Conservation (phyloP, 805 yeast species). For the Lipomyces mesembrius region DNA sequence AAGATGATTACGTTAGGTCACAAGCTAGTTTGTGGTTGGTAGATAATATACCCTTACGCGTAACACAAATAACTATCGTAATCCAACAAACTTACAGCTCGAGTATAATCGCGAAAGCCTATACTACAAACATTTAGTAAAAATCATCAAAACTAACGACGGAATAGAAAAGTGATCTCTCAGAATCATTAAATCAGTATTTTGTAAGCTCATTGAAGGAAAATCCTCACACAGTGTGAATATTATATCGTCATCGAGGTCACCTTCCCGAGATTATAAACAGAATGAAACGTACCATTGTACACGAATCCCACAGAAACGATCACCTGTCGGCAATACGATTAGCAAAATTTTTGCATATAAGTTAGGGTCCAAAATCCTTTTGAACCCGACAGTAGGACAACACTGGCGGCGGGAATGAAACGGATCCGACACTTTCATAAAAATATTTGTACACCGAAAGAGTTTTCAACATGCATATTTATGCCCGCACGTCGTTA, state of each 20-base stretch:
- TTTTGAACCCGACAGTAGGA: background rate
- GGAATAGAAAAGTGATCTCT: slow-evolving; percentile 12
- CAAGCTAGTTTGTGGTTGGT: no score
- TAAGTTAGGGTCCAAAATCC: background rate
- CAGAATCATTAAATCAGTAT: slow-evolving; percentile 38
- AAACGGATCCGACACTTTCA: slow-evolving; percentile 32
- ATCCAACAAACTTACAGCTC: no score
- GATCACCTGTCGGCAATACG: background rate
- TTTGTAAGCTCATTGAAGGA: slow-evolving; percentile 23
- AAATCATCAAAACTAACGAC: background rate
- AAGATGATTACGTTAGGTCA: no score
- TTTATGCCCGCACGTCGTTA: slow-evolving; percentile 37
- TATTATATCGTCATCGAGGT: slow-evolving; percentile 29
- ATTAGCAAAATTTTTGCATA: background rate
- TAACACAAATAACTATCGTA: no score
- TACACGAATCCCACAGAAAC: background rate
- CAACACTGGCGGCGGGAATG: background rate
- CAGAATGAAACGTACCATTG: slow-evolving; percentile 5
- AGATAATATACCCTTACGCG: no score
- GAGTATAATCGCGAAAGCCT: no score
- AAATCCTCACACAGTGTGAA: slow-evolving; percentile 36
- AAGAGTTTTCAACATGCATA: slow-evolving; percentile 28
- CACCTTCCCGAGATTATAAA: background rate
- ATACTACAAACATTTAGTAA: background rate
- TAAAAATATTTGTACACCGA: slow-evolving; percentile 32